A percentile compares a stretch with the other conserved stretches of the same genome.
Evolutionary conservation across 2,329 filamentous ascomycete genomes (phyloP).

Genomic region (Phyllachora maydis): DNA sequence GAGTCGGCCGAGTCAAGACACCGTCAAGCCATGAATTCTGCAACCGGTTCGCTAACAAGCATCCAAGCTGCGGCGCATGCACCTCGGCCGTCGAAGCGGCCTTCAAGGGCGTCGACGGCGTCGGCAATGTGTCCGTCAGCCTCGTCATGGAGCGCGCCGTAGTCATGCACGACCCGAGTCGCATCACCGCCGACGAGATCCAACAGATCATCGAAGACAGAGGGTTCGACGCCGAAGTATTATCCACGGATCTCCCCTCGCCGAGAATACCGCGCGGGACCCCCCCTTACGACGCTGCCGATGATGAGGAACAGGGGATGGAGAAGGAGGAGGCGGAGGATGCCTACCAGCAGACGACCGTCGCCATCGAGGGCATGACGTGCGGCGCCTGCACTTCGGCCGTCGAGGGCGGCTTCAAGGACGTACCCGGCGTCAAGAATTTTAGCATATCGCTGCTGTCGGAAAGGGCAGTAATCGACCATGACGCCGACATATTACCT

Average conservation of each 20-base stretch:
- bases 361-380: conserved; percentile 75
- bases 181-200: conserved; percentile 54
- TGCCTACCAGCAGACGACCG: conserved; percentile 42
- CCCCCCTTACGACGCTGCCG: conserved; percentile 7
- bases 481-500: conserved; percentile 39
- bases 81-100: conserved; percentile 88
- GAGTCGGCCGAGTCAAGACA: conserved; percentile 15
- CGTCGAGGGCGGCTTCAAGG: conserved; percentile 61
- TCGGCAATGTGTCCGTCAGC: conserved; percentile 76
- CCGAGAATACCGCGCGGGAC: conserved; percentile 20
- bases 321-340: conserved; percentile 18
- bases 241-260: conserved; percentile 57
- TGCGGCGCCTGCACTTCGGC: conserved; percentile 79
- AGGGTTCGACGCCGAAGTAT: conserved; percentile 77
- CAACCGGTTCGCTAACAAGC: conserved; percentile 2
- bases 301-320: too few relatives aligned
- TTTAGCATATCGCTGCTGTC: conserved; percentile 73
- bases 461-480: conserved; percentile 69
- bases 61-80: conserved; percentile 67
- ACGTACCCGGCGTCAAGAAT: conserved; percentile 48
- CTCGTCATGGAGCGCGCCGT: conserved; percentile 94
- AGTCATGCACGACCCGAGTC: conserved; percentile 63
- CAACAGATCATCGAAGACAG: conserved; percentile 78
- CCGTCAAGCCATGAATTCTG: conserved; percentile 1
- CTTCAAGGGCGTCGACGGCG: conserved; percentile 64